phyloP scores from a whole-genome alignment of 495 filamentous ascomycete species.

The Xylaria longipes region DNA sequence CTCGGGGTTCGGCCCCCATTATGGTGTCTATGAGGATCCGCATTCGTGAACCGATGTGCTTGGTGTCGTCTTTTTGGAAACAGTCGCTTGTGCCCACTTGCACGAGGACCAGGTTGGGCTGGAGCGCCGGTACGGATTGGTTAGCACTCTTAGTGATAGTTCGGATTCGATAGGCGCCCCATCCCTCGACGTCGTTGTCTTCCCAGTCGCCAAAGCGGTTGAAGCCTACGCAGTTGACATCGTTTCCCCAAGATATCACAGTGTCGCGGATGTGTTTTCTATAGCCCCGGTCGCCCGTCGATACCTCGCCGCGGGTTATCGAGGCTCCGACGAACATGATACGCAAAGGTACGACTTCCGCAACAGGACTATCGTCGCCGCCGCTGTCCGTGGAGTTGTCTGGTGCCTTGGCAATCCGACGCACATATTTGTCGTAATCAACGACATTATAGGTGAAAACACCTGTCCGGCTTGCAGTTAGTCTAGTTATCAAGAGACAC shows the following conservation, averaged over 20 bases:
- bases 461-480: constrained; percentile 7
- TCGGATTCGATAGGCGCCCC: constrained; percentile 37
- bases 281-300: constrained; percentile 38
- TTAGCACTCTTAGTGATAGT: constrained; percentile 29
- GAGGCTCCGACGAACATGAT: constrained; percentile 42
- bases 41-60: constrained; percentile 36
- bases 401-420: constrained; percentile 18
- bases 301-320: constrained; percentile 38
- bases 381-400: not conserved
- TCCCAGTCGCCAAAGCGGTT: constrained; percentile 40
- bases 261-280: constrained; percentile 37
- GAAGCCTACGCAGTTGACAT: constrained; percentile 40
- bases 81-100: constrained; percentile 42
- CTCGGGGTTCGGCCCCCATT: constrained; percentile 31
- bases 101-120: constrained; percentile 39
- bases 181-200: constrained; percentile 41
- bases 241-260: constrained; percentile 34
- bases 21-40: constrained; percentile 34
- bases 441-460: constrained; percentile 24
- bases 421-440: constrained; percentile 33
- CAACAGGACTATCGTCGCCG: constrained; percentile 25
- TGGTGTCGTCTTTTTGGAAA: constrained; percentile 38
- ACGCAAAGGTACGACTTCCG: constrained; percentile 33
- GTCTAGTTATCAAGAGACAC: not conserved
- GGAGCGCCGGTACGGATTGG: constrained; percentile 34